Evolutionary conservation across 1,139 yeast species (phyloP), one percentile per base, ranked within the genome.

Genomic region (Candida pseudocylindracea): DNA sequence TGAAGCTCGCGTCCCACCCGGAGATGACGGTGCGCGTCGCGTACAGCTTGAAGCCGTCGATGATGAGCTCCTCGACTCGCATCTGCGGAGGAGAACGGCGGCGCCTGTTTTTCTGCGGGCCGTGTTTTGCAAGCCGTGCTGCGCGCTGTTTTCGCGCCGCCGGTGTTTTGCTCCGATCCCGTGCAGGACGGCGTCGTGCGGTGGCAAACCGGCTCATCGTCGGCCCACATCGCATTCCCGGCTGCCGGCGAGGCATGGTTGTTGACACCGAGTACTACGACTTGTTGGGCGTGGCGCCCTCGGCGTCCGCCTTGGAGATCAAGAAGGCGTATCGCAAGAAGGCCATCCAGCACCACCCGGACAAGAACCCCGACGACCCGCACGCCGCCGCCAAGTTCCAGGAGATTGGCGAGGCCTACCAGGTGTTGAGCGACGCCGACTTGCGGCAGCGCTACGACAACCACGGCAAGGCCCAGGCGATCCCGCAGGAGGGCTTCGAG

Each of bases 41-140:
- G 45, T 91, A 91, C 26, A 95, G 83, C 55, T 91, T 91, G 66
- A 91, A 91, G 32, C 99, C 99, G 53, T 91, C 98, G 35, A 91
- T 74, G 41, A 91, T 83, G 38, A 91, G 66, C 50, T 91, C 98
- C 45, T 85, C 94, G 9, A 91, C 93, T 54, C 73, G 76, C 98
- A 88, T 88, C 9, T 10, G 15, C 9, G 24, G n/a, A n/a, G 26
- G 6, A 13, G 30, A 6, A 28, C 7, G 7, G 28, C 11, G 11
- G 10, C 28, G 11, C 28, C 11, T 10, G 28, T 26, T 26, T 26
- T 26, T 4, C 10, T 26, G 11, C 10, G 10, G 28, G 28, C 28
- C 28, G 20, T 15, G 20, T 15, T 15, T 15, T 15, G 20, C 20
- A 15, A 15, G 20, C 20, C 6, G 20, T 15, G 4, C 6, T 15